Base-by-base conservation (phyloP, 2,329 filamentous ascomycete genomes). In the Ilyonectria destructans region DNA sequence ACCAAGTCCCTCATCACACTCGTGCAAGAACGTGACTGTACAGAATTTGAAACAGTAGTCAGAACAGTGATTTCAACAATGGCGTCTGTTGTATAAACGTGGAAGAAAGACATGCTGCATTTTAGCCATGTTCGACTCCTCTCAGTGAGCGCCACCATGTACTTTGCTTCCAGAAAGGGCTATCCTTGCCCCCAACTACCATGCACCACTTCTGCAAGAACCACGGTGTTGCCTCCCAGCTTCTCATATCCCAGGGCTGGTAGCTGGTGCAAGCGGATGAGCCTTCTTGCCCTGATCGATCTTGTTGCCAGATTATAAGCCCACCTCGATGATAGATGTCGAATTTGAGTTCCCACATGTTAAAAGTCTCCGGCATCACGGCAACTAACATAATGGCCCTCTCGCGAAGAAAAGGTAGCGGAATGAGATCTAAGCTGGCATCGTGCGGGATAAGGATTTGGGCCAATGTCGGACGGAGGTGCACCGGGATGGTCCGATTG, bases 211-310 rank as follows among this genome's bases (percentile, higher is more conserved):
- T 78, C 7, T 67, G 51, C 9, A 78, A 19, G 29, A 78, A 78
- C 77, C 77, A 78, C 2, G 73, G 72, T 1, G 70, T 62, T n/a
- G 75, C 77, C 26, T 78, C 74, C 77, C 77, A 78, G 1, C 74
- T 73, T 45, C 64, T 70, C 70, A 73, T 72, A 2, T 77, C 74
- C 77, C 77, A 78, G 0, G 77, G 77, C 2, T 70, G 72, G 26
- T 73, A 77, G 0, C 29, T 51, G 2, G 37, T 7, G 12, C 37
- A 26, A 12, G n/a, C 40, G 2, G 40, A 23, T 33, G 67, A 58
- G 2, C 52, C 12, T 35, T 55, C 37, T 12, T 40, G 3, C 19
- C 57, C 33, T 10, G 49, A 29, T 1, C 58, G 55, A 1, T 63
- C 33, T 2, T 12, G 4, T 6, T 55, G 49, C 75, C 75, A 77